A percentile compares a stretch with the other conserved stretches of the same genome.
These are phyloP conservation scores for Meyerozyma athensensis DNA, from an alignment of 1,139 yeast species.

Conservation along the genomic window DNA sequence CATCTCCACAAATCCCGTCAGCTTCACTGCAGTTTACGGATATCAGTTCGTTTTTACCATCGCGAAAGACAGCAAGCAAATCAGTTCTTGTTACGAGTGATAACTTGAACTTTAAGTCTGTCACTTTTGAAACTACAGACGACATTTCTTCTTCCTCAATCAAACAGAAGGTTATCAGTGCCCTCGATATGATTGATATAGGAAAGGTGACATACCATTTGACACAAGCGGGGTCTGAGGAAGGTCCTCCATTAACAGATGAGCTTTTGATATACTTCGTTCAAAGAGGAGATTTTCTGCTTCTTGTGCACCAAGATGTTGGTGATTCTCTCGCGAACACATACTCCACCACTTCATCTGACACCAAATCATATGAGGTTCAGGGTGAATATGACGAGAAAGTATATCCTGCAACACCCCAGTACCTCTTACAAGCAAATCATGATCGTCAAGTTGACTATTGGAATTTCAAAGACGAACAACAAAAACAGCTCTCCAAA, in stretches of 20 bases:
- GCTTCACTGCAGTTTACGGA: slow-evolving; percentile 15
- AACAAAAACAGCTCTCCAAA: slow-evolving; percentile 16
- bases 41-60: slow-evolving; percentile 32
- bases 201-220: slow-evolving; percentile 51
- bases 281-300: slow-evolving; percentile 28
- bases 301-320: slow-evolving; percentile 40
- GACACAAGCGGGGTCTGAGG: slow-evolving; percentile 64
- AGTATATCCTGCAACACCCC: slow-evolving; percentile 57
- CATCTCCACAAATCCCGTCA: neutral
- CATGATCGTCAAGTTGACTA: slow-evolving; percentile 48
- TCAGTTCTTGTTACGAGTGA: slow-evolving; percentile 56
- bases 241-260: slow-evolving; percentile 60
- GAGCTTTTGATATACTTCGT: slow-evolving; percentile 31
- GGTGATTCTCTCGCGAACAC: slow-evolving; percentile 30
- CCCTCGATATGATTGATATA: slow-evolving; percentile 36
- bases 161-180: slow-evolving; percentile 32
- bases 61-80: slow-evolving; percentile 10
- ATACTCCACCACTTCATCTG: slow-evolving; percentile 41
- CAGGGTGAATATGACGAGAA: slow-evolving; percentile 35
- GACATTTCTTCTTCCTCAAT: slow-evolving; percentile 12
- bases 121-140: slow-evolving; percentile 23
- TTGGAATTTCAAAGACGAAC: slow-evolving; percentile 54
- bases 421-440: slow-evolving; percentile 43
- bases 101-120: slow-evolving; percentile 47
- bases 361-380: slow-evolving; percentile 45